A percentile compares a stretch with the other conserved stretches of the same genome.
phyloP scores from a whole-genome alignment of 2,329 filamentous ascomycete genomes.

The Herpotrichia juniperi region DNA sequence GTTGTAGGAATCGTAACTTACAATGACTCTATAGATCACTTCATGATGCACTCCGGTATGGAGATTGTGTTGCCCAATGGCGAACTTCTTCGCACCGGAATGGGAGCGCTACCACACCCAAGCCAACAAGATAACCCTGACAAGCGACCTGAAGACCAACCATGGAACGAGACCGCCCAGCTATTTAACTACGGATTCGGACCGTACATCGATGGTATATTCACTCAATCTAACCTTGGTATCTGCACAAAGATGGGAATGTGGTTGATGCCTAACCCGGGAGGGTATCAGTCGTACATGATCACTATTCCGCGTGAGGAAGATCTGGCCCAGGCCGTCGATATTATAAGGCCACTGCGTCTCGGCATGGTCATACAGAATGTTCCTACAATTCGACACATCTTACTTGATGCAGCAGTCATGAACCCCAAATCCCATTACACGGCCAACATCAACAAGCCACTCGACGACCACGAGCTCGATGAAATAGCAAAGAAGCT shows the following conservation, averaged over 20 bases:
- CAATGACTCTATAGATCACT: too few relatives aligned
- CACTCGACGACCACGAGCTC: slow-evolving; percentile 16
- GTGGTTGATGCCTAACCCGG: slow-evolving; percentile 28
- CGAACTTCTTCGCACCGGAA: slow-evolving; percentile 43
- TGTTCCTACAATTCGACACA: slow-evolving; percentile 25
- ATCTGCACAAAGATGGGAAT: slow-evolving; percentile 60
- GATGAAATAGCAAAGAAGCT: too few relatives aligned
- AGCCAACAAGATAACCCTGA: slow-evolving; percentile 26
- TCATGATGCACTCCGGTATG: slow-evolving; percentile 52
- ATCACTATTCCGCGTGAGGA: slow-evolving; percentile 56
- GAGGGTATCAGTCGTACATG: slow-evolving; percentile 25
- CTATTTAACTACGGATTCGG: slow-evolving; percentile 46
- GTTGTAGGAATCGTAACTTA: too few relatives aligned
- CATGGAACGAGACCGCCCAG: too few relatives aligned
- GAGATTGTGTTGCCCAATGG: slow-evolving; percentile 51
- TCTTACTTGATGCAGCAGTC: too few relatives aligned
- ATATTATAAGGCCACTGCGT: slow-evolving; percentile 56
- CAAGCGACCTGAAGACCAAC: too few relatives aligned
- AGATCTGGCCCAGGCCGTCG: slow-evolving; percentile 55
- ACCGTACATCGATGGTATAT: slow-evolving; percentile 43
- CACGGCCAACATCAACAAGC: slow-evolving; percentile 15
- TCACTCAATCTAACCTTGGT: slow-evolving; percentile 43
- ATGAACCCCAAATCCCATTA: slow-evolving; percentile 21
- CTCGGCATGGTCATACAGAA: slow-evolving; percentile 28
- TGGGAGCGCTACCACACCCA: slow-evolving; percentile 34